Evolutionary conservation across 345 rosid genomes (phyloP).

Genomic region (Salix brachista): DNA sequence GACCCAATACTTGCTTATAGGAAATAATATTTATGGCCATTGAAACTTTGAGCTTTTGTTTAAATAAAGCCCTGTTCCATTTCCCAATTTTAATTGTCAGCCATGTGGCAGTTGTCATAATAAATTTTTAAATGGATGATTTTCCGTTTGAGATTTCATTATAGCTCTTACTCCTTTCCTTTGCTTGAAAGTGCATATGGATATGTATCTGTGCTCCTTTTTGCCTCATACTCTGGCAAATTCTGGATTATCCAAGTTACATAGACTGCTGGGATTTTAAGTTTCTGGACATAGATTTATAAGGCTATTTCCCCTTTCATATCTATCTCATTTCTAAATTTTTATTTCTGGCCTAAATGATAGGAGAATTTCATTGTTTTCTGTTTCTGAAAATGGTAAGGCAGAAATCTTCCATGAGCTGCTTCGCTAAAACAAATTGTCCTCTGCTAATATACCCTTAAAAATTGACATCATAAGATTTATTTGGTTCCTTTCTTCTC

Average conservation of each 20-base stretch:
- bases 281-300: background rate
- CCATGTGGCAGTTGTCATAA: background rate
- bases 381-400: background rate
- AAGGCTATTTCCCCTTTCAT: background rate
- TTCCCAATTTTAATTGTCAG: background rate
- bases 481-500: background rate
- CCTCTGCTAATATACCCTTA: background rate
- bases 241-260: background rate
- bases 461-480: background rate
- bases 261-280: background rate
- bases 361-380: background rate
- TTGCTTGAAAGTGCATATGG: background rate
- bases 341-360: background rate
- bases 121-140: background rate
- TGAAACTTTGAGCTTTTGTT: background rate
- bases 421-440: background rate
- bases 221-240: background rate
- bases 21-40: background rate
- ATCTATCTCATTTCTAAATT: background rate
- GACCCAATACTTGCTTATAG: background rate
- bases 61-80: background rate
- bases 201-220: background rate
- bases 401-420: background rate
- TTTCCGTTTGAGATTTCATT: background rate
- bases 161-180: background rate